Conservation (phyloP, 768 basidiomycete species). For the Suillus ampliporus region DNA sequence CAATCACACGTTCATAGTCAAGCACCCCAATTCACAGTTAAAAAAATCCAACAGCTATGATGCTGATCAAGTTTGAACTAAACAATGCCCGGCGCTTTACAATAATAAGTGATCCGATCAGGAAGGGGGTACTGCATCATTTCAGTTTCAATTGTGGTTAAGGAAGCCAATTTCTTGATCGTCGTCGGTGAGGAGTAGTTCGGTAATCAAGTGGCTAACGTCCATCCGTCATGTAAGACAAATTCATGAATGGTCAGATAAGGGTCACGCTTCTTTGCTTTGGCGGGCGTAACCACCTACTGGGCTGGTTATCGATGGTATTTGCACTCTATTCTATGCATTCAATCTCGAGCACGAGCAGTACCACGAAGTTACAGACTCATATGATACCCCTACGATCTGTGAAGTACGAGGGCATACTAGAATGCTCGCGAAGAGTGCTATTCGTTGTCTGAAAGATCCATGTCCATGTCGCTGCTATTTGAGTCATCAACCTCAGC, state of each 20-base stretch:
- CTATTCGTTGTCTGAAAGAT: constrained; percentile 33
- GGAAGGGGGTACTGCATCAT: too few species aligned
- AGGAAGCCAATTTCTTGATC: constrained; percentile 9
- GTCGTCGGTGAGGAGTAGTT: constrained; percentile 26
- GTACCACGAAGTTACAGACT: neutral
- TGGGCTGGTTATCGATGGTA: too few species aligned
- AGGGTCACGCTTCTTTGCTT: too few species aligned
- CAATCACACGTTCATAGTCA: neutral
- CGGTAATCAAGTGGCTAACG: constrained; percentile 34
- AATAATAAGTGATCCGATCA: neutral
- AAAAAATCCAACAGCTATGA: neutral
- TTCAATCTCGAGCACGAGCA: neutral
- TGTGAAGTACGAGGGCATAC: neutral
- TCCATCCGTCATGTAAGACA: neutral
- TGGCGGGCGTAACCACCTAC: too few species aligned
- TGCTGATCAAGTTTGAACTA: neutral
- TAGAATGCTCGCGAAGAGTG: neutral
- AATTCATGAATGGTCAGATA: too few species aligned
- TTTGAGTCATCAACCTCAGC: neutral
- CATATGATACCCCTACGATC: neutral
- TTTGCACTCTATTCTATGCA: too few species aligned
- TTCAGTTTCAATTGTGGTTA: constrained; percentile 37
- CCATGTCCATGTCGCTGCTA: constrained; percentile 27
- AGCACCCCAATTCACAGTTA: neutral
- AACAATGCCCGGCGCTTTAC: constrained; percentile 30